Evolutionary conservation across 2,329 filamentous ascomycete genomes (phyloP).

Genomic region (Aureobasidium subglaciale): DNA sequence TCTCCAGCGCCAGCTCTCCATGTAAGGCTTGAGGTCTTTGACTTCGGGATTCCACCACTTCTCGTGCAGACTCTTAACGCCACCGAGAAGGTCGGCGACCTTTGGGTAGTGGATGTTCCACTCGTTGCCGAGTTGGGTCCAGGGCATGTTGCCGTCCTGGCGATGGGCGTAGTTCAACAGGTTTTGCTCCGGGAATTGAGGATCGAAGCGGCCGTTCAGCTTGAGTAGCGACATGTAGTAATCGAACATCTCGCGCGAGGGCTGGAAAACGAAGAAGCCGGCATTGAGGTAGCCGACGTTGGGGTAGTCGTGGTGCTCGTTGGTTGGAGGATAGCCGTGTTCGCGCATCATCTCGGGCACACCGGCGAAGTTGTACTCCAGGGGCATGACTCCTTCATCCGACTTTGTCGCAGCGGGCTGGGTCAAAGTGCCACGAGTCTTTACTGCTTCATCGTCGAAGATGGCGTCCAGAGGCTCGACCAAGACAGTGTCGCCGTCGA

Average conservation of each 20-base stretch:
- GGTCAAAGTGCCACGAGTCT: constrained; percentile 18
- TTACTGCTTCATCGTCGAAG: constrained; percentile 30
- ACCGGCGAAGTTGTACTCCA: constrained; percentile 28
- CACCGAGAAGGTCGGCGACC: constrained; percentile 30
- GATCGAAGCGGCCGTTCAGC: constrained; percentile 26
- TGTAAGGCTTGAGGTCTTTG: constrained; percentile 26
- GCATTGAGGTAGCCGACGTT: constrained; percentile 26
- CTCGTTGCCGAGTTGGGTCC: constrained; percentile 29
- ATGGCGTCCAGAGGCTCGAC: constrained; percentile 25
- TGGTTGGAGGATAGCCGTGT: constrained; percentile 26
- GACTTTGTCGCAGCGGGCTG: constrained; percentile 20
- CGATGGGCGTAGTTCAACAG: constrained; percentile 32
- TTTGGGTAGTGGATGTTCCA: constrained; percentile 35
- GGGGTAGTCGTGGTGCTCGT: constrained; percentile 24
- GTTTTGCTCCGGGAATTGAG: constrained; percentile 31
- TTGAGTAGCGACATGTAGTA: constrained; percentile 28
- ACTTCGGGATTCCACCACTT: constrained; percentile 35
- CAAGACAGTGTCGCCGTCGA: constrained; percentile 31
- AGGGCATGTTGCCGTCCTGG: constrained; percentile 34
- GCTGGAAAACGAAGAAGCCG: constrained; percentile 30
- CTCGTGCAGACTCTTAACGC: constrained; percentile 32
- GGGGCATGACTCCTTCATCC: constrained; percentile 26
- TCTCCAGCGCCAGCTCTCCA: constrained; percentile 28
- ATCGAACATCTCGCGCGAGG: constrained; percentile 23
- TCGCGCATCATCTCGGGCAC: constrained; percentile 27